phyloP scores from a whole-genome alignment of 768 basidiomycete species.

The Kwoniella heveanensis region DNA sequence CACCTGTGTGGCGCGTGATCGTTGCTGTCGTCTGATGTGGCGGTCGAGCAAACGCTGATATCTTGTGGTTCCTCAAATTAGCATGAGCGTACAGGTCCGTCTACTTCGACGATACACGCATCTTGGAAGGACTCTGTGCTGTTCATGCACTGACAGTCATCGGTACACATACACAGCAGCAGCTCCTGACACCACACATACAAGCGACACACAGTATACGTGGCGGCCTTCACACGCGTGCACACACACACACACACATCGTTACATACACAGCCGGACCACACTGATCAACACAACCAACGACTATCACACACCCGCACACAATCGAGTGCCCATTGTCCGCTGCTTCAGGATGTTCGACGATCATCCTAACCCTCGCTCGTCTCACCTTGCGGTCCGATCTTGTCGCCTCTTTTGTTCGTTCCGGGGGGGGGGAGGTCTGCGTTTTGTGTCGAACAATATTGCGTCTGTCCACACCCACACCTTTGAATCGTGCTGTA shows the following conservation, averaged over 20 bases:
- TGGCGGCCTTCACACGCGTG: too few species aligned
- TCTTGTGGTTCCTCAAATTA: neutral
- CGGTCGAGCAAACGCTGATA: neutral
- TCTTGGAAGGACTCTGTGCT: neutral
- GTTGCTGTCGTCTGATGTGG: too few species aligned
- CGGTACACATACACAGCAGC: too few species aligned
- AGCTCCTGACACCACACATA: too few species aligned
- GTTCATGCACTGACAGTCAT: too few species aligned
- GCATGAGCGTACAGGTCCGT: neutral
- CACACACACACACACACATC: neutral
- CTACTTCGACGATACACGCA: neutral
- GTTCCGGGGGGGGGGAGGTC: neutral
- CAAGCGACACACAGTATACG: too few species aligned
- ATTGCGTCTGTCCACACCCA: neutral
- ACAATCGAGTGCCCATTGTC: constrained; percentile 4
- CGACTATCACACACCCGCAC: neutral
- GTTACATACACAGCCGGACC: neutral
- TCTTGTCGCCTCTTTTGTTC: constrained; percentile 3
- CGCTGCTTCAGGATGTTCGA: constrained; percentile 15
- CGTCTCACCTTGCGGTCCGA: neutral
- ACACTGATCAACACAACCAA: constrained; percentile 1
- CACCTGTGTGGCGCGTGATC: neutral
- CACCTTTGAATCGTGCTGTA: neutral
- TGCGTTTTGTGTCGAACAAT: neutral
- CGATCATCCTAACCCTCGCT: neutral